Evolutionary conservation across 352 stramenopile species (phyloP).

Genomic region (Phytopythium helicoides): DNA sequence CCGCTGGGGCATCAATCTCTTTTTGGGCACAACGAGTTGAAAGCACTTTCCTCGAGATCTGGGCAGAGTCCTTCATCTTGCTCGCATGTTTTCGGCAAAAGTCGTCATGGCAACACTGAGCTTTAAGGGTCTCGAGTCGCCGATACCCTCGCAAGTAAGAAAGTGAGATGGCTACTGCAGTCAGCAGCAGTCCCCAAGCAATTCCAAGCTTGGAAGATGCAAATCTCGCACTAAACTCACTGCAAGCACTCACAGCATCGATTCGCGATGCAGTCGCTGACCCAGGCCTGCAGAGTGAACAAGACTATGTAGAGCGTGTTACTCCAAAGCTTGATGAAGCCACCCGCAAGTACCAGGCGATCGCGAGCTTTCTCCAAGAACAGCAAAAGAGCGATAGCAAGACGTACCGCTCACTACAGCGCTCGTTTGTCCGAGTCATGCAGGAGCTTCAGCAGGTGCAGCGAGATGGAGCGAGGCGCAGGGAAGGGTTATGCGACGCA

Average conservation of each 20-base stretch:
- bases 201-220: conserved; percentile 52
- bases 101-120: too few species aligned
- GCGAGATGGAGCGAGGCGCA: conserved; percentile 40
- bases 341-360: conserved; percentile 53
- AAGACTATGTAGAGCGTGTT: conserved; percentile 50
- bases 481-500: conserved; percentile 64
- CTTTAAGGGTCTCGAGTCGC: too few species aligned
- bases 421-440: conserved; percentile 62
- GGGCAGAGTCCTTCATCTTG: too few species aligned
- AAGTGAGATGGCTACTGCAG: too few species aligned
- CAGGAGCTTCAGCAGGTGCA: conserved; percentile 69
- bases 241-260: conserved; percentile 32
- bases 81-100: too few species aligned
- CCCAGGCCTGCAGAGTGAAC: conserved; percentile 40
- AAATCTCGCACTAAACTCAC: conserved; percentile 23
- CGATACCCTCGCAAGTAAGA: too few species aligned
- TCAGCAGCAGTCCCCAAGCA: neutral
- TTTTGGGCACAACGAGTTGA: too few species aligned
- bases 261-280: conserved; percentile 36
- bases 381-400: conserved; percentile 55
- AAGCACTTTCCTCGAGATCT: too few species aligned
- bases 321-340: conserved; percentile 53
- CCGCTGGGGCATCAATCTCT: too few species aligned
- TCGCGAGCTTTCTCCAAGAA: conserved; percentile 60
- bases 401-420: conserved; percentile 51